Percentiles rank a stretch among this genome's conserved stretches.
These are phyloP conservation scores for Cryptosporidium andersoni DNA, from an alignment of 169 alveolate genomes.

Conservation along the genomic window DNA sequence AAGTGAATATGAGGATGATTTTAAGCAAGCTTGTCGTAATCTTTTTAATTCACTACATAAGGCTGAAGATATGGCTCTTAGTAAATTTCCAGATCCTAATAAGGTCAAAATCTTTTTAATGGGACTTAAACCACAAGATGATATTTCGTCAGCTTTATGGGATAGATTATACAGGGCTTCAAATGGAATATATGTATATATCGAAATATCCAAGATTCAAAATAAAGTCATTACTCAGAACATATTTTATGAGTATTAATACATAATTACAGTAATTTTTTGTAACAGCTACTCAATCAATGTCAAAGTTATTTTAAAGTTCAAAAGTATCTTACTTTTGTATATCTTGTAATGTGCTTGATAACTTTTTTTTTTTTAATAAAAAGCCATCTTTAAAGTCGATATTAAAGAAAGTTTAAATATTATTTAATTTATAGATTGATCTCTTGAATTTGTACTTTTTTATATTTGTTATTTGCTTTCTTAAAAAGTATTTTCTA, in stretches of 20 bases:
- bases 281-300: not conserved
- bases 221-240: no score
- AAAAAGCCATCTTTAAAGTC: no score
- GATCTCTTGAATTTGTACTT: no score
- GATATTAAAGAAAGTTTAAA: no score
- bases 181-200: constrained; percentile 76
- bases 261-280: not conserved
- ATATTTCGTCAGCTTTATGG: constrained; percentile 80
- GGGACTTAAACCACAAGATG: constrained; percentile 74
- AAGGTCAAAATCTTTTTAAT: constrained; percentile 73
- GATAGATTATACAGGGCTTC: constrained; percentile 88
- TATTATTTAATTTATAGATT: no score
- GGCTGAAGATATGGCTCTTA: constrained; percentile 81
- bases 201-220: not conserved
- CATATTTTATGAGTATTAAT: not conserved
- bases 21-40: constrained; percentile 79
- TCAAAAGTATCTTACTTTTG: no score
- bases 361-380: no score
- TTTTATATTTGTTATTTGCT: no score
- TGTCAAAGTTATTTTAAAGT: no score
- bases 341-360: no score
- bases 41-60: constrained; percentile 83
- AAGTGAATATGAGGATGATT: constrained; percentile 76
- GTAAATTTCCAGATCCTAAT: constrained; percentile 51
- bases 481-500: no score